These are phyloP conservation scores for Mucor ambiguus DNA, from an alignment of 371 early-diverging fungal species.

Conservation along the genomic window DNA sequence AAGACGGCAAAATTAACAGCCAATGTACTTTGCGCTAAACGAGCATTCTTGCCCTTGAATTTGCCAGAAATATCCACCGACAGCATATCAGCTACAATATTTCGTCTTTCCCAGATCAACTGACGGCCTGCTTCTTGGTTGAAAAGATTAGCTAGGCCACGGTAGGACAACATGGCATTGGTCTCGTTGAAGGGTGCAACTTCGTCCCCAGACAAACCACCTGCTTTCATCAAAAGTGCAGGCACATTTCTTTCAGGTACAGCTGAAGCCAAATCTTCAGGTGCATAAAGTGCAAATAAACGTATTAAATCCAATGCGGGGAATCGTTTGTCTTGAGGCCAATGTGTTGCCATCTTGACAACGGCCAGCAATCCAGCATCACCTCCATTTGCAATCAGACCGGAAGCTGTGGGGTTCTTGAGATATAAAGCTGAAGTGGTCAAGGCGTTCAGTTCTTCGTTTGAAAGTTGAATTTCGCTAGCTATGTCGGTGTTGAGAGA, in stretches of 20 bases:
- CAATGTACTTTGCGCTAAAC: conserved; percentile 43
- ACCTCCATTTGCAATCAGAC: background rate
- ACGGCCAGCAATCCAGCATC: conserved; percentile 36
- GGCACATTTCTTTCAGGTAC: conserved; percentile 24
- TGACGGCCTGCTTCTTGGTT: conserved; percentile 43
- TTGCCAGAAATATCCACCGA: conserved; percentile 34
- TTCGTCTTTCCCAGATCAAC: conserved; percentile 40
- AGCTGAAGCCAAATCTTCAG: conserved; percentile 25
- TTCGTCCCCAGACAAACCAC: conserved; percentile 24
- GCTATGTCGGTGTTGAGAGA: conserved; percentile 60
- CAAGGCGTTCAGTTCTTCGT: conserved; percentile 41
- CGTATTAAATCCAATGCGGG: conserved; percentile 89
- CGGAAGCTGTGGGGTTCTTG: conserved; percentile 33
- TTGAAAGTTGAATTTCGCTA: conserved; percentile 28
- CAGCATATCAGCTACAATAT: conserved; percentile 23
- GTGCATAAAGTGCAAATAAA: conserved; percentile 60
- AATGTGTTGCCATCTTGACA: conserved; percentile 49
- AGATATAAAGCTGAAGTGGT: conserved; percentile 39
- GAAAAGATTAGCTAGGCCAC: conserved; percentile 68
- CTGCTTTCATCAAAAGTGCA: conserved; percentile 37
- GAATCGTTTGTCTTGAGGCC: conserved; percentile 73
- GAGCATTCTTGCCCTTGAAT: conserved; percentile 32
- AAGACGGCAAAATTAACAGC: conserved; percentile 48
- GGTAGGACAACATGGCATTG: conserved; percentile 71
- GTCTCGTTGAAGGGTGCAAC: conserved; percentile 38